These are phyloP conservation scores for Neonectria hederae DNA, from an alignment of 2,329 filamentous ascomycete genomes.

Conservation along the genomic window DNA sequence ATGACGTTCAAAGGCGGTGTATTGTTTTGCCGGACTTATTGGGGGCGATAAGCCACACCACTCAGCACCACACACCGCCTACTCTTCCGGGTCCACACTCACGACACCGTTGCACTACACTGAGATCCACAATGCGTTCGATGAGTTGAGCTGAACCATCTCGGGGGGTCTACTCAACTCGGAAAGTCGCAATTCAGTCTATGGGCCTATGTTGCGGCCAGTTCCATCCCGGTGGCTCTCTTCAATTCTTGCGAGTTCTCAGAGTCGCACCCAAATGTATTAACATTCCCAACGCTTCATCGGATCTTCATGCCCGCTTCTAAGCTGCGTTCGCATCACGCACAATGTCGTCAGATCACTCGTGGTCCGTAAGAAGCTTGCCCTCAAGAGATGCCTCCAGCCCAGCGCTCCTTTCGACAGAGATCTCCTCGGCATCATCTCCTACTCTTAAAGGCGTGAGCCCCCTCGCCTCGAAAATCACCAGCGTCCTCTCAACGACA, in stretches of 20 bases:
- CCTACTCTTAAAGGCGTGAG: constrained; percentile 57
- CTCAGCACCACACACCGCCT: constrained; percentile 37
- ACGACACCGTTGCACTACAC: constrained; percentile 40
- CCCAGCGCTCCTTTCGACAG: constrained; percentile 74
- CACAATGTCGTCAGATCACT: constrained; percentile 35
- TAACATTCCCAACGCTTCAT: constrained; percentile 4
- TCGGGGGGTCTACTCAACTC: constrained; percentile 3
- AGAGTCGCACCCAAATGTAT: constrained; percentile 18
- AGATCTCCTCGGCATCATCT: constrained; percentile 86
- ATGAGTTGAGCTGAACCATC: constrained; percentile 1
- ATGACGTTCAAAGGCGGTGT: constrained; percentile 44
- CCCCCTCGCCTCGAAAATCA: constrained; percentile 83
- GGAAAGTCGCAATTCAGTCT: not conserved
- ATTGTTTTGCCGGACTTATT: constrained; percentile 38
- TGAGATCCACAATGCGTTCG: constrained; percentile 13
- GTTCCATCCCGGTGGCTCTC: not conserved
- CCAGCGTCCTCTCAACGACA: constrained; percentile 86
- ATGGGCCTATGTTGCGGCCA: not conserved
- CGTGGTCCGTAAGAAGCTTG: constrained; percentile 33
- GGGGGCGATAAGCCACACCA: constrained; percentile 29
- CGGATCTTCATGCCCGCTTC: constrained; percentile 3
- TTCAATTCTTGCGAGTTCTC: not conserved
- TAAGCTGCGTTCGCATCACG: constrained; percentile 6
- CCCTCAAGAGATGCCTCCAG: constrained; percentile 40
- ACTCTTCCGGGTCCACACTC: constrained; percentile 30